Conservation (phyloP, 805 yeast genomes). For the Starmerella vaccinii region DNA sequence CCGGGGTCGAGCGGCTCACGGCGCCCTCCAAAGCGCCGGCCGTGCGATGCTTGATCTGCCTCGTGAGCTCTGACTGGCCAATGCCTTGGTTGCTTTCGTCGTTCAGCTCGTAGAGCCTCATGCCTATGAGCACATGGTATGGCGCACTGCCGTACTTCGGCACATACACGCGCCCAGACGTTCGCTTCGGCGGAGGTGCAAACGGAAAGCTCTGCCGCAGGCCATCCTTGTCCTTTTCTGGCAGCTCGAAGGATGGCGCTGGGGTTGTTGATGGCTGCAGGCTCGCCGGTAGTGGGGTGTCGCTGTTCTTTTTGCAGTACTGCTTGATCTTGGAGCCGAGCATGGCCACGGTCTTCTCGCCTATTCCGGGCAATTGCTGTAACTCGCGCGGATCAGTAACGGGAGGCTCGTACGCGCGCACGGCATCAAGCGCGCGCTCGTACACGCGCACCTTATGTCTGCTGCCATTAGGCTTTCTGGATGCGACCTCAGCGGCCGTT, state of each 20-base stretch:
- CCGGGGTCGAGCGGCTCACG: slow-evolving; percentile 18
- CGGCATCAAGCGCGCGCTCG: slow-evolving; percentile 15
- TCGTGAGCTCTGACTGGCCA: slow-evolving; percentile 47
- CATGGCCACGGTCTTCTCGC: slow-evolving; percentile 51
- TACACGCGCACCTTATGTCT: slow-evolving; percentile 11
- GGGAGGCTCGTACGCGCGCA: slow-evolving; percentile 1
- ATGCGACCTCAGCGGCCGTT: slow-evolving; percentile 20
- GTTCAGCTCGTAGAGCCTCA: slow-evolving; percentile 20
- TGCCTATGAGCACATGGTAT: slow-evolving; percentile 20
- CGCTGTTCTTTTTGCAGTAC: slow-evolving; percentile 48
- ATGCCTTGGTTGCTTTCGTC: slow-evolving; percentile 41
- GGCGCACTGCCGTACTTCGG: slow-evolving; percentile 23
- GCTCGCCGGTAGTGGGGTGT: slow-evolving; percentile 37
- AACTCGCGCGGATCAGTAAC: slow-evolving; percentile 42
- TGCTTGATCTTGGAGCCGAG: slow-evolving; percentile 39
- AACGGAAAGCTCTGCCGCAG: slow-evolving; percentile 13
- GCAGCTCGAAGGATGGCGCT: slow-evolving; percentile 5
- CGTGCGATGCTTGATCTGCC: slow-evolving; percentile 25
- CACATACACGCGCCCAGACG: slow-evolving; percentile 21
- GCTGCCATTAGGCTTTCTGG: slow-evolving; percentile 15
- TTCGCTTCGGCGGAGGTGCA: slow-evolving; percentile 16
- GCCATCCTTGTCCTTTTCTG: neutral
- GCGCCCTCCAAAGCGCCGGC: slow-evolving; percentile 20
- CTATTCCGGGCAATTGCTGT: slow-evolving; percentile 52
- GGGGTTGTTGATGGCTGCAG: slow-evolving; percentile 13